Evolutionary conservation across 2,329 filamentous ascomycete species (phyloP), one percentile per base, ranked within the genome.

Genomic region (Colletotrichum aenigma): DNA sequence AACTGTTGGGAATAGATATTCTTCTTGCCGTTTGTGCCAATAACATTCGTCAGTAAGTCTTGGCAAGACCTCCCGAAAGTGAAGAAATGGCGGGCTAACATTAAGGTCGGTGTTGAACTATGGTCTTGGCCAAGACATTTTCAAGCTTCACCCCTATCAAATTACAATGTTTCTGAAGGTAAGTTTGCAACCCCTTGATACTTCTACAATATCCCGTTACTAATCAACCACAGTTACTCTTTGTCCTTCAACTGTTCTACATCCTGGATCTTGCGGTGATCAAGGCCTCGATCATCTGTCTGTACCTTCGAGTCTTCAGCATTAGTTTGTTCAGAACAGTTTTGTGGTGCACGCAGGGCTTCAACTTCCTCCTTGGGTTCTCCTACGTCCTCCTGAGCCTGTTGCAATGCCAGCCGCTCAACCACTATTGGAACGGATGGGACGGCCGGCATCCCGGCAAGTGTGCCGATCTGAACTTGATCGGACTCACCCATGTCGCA

Each of bases 91-190:
- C 5, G 13, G 16, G 32, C 43, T 66, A 10, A 66, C 16, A 21
- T 6, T 6, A 5, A 9, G 16, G 13, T 4, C 5, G 60, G 66
- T 60, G 32, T 21, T 68, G 28, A 61, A 32, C 18, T 58, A 38
- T n/a, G 66, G 66, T 6, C 32, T 68, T n/a, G 66, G 66, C 24
- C 56, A 34, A 18, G 66, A 68, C 21, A 38, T 68, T 10, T 68
- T 52, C 10, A 68, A 52, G 26, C 24, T 68, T 21, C 66, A 60
- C 6, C 66, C 66, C 7, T 16, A 43, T 38, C 13, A 58, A 9
- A 26, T 68, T 15, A 68, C 66, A n/a, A 28, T 36, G 21, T 68
- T 68, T 43, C 32, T 68, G 3, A 68, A 68, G 52, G 66, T 68
- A 5, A 28, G 30, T 13, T 1, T 24, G 6, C 6, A 21, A 9